Evolutionary conservation across 148 eudicot genomes (phyloP).

Genomic region (Silene uniflora): DNA sequence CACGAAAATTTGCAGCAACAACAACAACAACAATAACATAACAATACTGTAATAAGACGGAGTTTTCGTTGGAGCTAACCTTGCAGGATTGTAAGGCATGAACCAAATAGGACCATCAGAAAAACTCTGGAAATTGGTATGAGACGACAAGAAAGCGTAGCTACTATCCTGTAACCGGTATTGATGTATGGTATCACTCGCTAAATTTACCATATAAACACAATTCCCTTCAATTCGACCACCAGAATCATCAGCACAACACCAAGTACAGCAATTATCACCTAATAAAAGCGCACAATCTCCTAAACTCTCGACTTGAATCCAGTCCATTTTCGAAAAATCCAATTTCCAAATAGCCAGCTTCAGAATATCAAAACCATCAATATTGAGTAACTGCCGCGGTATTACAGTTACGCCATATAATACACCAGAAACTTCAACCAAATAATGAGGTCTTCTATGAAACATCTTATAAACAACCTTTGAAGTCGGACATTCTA

Average conservation of each 20-base stretch:
- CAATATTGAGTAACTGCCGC: neutral
- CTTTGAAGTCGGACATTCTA: too few relatives aligned
- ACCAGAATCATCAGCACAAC: neutral
- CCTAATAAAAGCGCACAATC: slow-evolving; percentile 13
- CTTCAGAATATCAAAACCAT: neutral
- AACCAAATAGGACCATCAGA: neutral
- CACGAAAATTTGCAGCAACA: too few relatives aligned
- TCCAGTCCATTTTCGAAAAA: slow-evolving; percentile 2
- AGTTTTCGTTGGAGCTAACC: neutral
- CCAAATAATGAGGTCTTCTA: neutral
- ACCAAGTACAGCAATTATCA: neutral
- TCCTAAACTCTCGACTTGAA: neutral
- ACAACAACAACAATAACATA: too few relatives aligned
- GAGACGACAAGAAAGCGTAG: neutral
- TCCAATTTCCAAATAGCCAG: neutral
- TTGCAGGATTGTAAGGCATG: neutral
- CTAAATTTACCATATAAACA: neutral
- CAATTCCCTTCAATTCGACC: too few relatives aligned
- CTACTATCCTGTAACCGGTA: neutral
- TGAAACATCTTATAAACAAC: too few relatives aligned
- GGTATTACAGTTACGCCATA: neutral
- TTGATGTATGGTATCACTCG: too few relatives aligned
- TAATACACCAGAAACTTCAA: slow-evolving; percentile 1
- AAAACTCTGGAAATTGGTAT: neutral
- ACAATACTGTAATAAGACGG: too few relatives aligned